Evolutionary conservation across 2,329 filamentous ascomycete species (phyloP), one percentile per base, ranked within the genome.

Genomic region (Pleurostoma richardsiae): DNA sequence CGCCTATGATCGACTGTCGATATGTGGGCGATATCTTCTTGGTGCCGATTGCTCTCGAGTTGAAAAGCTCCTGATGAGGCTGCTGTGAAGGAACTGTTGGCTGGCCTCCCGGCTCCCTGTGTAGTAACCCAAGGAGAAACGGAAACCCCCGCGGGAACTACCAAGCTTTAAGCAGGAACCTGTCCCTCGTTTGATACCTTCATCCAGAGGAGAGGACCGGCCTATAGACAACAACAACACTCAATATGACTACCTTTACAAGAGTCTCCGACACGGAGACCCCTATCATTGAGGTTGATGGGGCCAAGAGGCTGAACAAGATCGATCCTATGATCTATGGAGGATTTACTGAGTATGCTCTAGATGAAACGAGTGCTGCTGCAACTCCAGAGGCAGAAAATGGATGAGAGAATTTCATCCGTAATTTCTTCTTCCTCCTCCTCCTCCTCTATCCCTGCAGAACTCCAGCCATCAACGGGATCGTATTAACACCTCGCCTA

Each of bases 261-360:
- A 80, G 79, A 59, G 79, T 88, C 52, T 58, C 69, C 7, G 80
- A 82, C 47, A 72, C 73, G 52, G 78, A 84, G 55, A 74, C 68
- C 49, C 77, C 86, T 41, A 76, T 75, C 54, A 86, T 90, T 58
- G 77, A 77, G 45, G 70, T 91, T 49, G 80, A 88, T 59, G 72
- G 84, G 4, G 64, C 68, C 11, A 78, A 86, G 62, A 80, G 77
- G 54, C 67, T 91, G 46, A 84, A 85, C 49, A 83, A 83, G 61
- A 89, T 94, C 59, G 83, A 90, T 59, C 80, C 86, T 50, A 88
- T 88, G 60, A 88, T 87, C 57, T 94, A 92, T 74, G 85, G 86
- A 47, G 88, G 88, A 8, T 94, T 94, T 67, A 89, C 85, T 49
- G 88, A 94, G 86, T 88, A 70, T 67, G 80, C 2, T 19, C 19